Evolutionary conservation across 208 protist genomes (phyloP).

Genomic region (Trichomonas gallinae): DNA sequence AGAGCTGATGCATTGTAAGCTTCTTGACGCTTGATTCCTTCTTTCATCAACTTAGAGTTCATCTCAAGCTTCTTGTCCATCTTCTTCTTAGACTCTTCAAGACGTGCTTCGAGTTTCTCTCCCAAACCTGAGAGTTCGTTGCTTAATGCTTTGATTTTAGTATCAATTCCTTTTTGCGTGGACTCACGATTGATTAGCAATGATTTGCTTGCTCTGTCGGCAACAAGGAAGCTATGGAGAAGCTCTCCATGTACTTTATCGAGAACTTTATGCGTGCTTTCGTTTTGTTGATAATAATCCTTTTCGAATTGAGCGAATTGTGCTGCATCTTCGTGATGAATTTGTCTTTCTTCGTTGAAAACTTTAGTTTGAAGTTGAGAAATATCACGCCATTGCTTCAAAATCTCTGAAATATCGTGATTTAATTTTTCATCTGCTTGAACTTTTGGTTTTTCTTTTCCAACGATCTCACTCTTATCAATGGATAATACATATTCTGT

Average conservation of each 20-base stretch:
- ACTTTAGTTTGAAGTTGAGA: not conserved
- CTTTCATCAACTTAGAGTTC: not conserved
- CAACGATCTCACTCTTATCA: not conserved
- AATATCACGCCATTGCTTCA: not conserved
- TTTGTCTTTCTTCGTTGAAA: slow-evolving; percentile 10
- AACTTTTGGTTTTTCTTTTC: not conserved
- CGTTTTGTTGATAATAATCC: not conserved
- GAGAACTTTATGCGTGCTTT: not conserved
- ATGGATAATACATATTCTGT: not conserved
- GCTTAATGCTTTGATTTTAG: not conserved
- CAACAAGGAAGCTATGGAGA: not conserved
- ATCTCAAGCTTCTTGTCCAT: not conserved
- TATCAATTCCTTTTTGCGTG: not conserved
- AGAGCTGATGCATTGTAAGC: not conserved
- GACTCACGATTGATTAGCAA: not conserved
- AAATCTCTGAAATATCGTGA: not conserved
- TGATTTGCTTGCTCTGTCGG: not conserved
- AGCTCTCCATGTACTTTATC: not conserved
- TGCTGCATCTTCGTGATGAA: not conserved
- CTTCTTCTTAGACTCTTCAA: not conserved
- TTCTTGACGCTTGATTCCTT: not conserved
- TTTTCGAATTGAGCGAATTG: not conserved
- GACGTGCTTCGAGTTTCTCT: not conserved
- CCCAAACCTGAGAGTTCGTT: not conserved
- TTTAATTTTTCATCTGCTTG: not conserved